Conservation (phyloP, 345 rosid species). For the Eucalyptus rudis region DNA sequence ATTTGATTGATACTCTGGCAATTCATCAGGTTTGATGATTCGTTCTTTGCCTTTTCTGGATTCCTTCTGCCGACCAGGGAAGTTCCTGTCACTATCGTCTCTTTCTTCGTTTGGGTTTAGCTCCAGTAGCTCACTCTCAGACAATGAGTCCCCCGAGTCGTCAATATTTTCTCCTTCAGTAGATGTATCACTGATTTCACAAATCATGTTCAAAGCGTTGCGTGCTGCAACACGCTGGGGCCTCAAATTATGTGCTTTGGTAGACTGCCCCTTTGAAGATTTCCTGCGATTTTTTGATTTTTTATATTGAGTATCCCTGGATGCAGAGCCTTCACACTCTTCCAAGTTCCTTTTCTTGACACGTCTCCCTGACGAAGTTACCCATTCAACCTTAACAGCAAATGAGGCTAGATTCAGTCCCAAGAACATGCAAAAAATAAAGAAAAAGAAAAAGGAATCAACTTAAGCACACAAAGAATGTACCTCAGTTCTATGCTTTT, state of each 20-base stretch:
- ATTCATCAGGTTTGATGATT: constrained; percentile 15
- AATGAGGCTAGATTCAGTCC: constrained; percentile 1
- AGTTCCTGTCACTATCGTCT: constrained; percentile 27
- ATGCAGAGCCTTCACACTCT: constrained; percentile 40
- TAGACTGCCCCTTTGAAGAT: constrained; percentile 47
- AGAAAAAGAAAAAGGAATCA: background rate
- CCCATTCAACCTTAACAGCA: constrained; percentile 48
- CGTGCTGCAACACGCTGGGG: constrained; percentile 95
- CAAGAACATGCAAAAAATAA: constrained; percentile 1
- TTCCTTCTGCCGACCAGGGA: constrained; percentile 16
- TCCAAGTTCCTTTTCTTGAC: constrained; percentile 66
- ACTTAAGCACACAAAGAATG: constrained; percentile 16
- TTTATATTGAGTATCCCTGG: constrained; percentile 29
- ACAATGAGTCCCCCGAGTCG: constrained; percentile 42
- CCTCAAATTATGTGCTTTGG: constrained; percentile 50
- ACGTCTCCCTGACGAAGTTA: constrained; percentile 61
- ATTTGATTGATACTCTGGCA: constrained; percentile 31
- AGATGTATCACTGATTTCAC: constrained; percentile 73
- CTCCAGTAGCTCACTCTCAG: constrained; percentile 29
- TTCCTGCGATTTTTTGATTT: constrained; percentile 38
- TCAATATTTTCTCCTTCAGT: constrained; percentile 56
- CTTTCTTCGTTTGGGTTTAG: constrained; percentile 15
- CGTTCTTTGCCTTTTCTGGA: constrained; percentile 8
- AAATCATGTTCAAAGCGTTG: constrained; percentile 75
- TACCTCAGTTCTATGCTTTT: constrained; percentile 46